Base-by-base conservation (phyloP, 495 filamentous ascomycete species). In the Penicillium taxi region DNA sequence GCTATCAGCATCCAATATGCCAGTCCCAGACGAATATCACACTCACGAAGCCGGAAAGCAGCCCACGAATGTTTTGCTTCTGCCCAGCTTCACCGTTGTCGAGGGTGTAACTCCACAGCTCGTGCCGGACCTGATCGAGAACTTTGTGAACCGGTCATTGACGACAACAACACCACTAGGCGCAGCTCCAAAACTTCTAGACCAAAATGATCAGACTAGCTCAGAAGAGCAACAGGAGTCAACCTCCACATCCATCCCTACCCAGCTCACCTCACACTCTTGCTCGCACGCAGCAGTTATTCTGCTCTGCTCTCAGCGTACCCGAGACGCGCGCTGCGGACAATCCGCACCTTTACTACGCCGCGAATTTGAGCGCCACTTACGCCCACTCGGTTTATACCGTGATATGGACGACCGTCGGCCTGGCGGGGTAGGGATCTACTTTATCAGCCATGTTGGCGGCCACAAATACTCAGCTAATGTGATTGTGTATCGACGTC, bases 361-460 rank as follows among this genome's bases (percentile, higher is more conserved):
- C 22, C 78, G 79, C 41, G 93, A 98, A 58, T 78, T 98, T 21
- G 87, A 93, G 64, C 75, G 90, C 0, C 90, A 96, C 52, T 69
- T 98, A 29, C 82, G 87, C 2, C 79, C 83, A 1, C 65, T 90
- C 2, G 86, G 87, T 0, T 61, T 98, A 4, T 88, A 84, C 56
- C 80, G 93, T 15, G 91, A 96, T 52, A 62, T 89, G 23, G 76
- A 87, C 34, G 91, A 98, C 53, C 78, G 83, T 57, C 58, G 91
- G 26, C 81, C 86, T 0, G 90, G 89, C 11, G 91, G 93, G 2
- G 89, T 93, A 3, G 89, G 86, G 1, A 82, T 98, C 34, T 90
- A 96, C 50, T 98, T 96, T 54, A 87, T 96, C 48, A 88, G 78
- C 45, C 91, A 98, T 54, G 86, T 96, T 0, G 89, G 90, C 6